Base-by-base conservation (phyloP, 345 rosid genomes). In the Citropsis articulata region DNA sequence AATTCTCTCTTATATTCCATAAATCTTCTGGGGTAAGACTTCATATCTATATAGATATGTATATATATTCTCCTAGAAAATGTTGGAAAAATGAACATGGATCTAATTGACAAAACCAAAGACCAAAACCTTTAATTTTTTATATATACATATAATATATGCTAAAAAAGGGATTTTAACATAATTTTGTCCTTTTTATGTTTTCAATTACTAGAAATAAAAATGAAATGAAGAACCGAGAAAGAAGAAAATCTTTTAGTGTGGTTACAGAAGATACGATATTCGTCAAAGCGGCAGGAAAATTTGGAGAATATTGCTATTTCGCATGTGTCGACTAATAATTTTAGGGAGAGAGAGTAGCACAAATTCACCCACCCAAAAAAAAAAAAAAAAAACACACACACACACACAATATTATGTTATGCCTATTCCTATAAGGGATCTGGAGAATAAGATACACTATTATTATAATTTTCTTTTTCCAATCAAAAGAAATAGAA, bases 11-110 rank as follows among this genome's bases (percentile, higher is more conserved):
- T 71, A 78, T 86, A 91, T 91, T 89, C 87, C 84, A 36, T 24
- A 60, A 83, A 84, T 74, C 95, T 91, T 94, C 84, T 73, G 80
- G 86, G 80, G 36, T 67, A 92, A 90, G 90, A 75, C 57, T 53
- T 16, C 67, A 72, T 84, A 77, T 81, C 79, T 85, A 86, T 62
- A 78, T 76, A 81, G 65, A 80, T 75, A 40, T 66, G 12, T 33
- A 75, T 80, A 42, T 27, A 82, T 84, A 88, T 36, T 31, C 88
- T 89, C 88, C 80, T 76, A 72, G 83, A 83, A 82, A 69, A 89
- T 92, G 85, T 88, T 33, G 21, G 25, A 31, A 77, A 85, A 82
- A 89, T 84, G 87, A 84, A 81, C 65, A 83, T 81, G 78, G 73
- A 69, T 59, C 35, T 72, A 55, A 55, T 82, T 81, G 89, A 85